Evolutionary conservation across 140 eudicot species (phyloP).

Genomic region (Senecio squalidus): DNA sequence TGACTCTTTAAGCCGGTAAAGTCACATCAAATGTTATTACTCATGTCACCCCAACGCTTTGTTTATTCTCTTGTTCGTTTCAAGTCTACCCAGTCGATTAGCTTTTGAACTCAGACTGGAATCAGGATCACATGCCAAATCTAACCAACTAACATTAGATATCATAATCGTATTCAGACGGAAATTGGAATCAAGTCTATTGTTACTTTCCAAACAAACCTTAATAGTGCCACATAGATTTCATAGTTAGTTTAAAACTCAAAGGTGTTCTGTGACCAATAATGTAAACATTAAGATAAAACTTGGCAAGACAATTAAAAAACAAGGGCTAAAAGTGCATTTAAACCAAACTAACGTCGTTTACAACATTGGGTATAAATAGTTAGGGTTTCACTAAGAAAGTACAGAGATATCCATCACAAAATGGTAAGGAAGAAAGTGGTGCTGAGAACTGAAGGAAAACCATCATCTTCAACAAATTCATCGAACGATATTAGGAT

Average conservation of each 20-base stretch:
- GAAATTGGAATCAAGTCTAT: no score
- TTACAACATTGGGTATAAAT: constrained; percentile 29
- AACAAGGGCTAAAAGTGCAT: neutral
- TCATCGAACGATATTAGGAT: constrained; percentile 25
- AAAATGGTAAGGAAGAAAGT: constrained; percentile 26
- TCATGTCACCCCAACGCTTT: no score
- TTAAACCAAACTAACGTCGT: neutral
- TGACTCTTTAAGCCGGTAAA: no score
- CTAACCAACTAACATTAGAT: no score
- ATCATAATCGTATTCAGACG: no score
- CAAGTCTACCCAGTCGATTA: no score
- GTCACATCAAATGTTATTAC: no score
- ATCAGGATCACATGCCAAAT: no score
- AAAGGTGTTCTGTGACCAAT: neutral
- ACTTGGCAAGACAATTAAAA: neutral
- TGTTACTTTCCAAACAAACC: no score
- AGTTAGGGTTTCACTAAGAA: constrained; percentile 33
- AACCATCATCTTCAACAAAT: constrained; percentile 6
- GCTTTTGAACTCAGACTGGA: no score
- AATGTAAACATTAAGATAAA: neutral
- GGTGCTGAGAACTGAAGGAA: constrained; percentile 8
- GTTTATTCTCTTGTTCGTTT: no score
- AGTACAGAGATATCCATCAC: neutral
- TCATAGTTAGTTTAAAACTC: neutral
- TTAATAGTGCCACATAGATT: neutral